phyloP scores from a whole-genome alignment of 129 eudicot genomes.

The Saussurea involucrata region DNA sequence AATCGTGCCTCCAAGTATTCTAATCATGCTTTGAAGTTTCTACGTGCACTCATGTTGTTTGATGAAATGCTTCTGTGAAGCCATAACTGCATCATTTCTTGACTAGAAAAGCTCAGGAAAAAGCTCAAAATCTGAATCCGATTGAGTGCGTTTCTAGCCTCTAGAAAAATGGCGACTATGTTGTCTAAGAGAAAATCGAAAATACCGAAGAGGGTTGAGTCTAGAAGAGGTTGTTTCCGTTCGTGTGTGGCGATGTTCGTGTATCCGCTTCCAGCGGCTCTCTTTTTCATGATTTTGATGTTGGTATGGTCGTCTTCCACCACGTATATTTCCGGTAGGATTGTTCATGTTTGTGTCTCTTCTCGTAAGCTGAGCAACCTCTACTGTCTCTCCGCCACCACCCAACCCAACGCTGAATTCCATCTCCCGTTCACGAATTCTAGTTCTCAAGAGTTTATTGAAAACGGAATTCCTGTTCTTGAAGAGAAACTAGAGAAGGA shows the following conservation, averaged over 20 bases:
- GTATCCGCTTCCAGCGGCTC: slow-evolving; percentile 49
- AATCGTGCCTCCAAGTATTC: slow-evolving; percentile 39
- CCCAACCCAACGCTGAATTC: slow-evolving; percentile 50
- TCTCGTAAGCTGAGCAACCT: slow-evolving; percentile 73
- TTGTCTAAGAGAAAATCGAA: slow-evolving; percentile 51
- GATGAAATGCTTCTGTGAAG: slow-evolving; percentile 8
- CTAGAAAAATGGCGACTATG: slow-evolving; percentile 49
- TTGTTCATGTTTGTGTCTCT: slow-evolving; percentile 76
- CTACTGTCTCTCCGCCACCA: slow-evolving; percentile 74
- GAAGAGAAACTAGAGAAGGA: slow-evolving; percentile 27
- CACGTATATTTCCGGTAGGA: slow-evolving; percentile 61
- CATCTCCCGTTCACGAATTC: slow-evolving; percentile 35
- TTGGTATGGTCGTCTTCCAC: slow-evolving; percentile 73
- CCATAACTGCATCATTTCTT: slow-evolving; percentile 18
- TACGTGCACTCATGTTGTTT: slow-evolving; percentile 51
- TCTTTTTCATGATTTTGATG: slow-evolving; percentile 56
- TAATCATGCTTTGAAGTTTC: slow-evolving; percentile 26
- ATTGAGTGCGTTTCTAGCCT: neutral
- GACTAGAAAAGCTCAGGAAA: slow-evolving; percentile 36
- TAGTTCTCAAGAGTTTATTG: slow-evolving; percentile 24
- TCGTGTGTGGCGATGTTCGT: slow-evolving; percentile 37
- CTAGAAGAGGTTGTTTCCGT: slow-evolving; percentile 25
- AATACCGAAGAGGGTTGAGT: slow-evolving; percentile 29
- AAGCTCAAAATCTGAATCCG: neutral
- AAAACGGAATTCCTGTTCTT: slow-evolving; percentile 21